Conservation (phyloP, 257 asterid genomes). For the Solanum peruvianum region DNA sequence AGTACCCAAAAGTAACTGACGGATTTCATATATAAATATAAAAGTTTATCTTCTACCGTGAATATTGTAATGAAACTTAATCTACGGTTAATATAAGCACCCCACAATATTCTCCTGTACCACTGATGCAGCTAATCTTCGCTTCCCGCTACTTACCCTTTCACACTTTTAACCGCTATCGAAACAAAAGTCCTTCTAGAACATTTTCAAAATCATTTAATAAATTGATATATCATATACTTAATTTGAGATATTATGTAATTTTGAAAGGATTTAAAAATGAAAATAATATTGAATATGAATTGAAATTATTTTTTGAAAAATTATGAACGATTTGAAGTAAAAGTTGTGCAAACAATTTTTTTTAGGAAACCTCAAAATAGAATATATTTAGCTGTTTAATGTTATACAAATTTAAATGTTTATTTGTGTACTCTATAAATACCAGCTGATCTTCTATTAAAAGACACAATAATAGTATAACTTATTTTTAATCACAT, state of each 20-base stretch:
- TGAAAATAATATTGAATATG: too few species aligned
- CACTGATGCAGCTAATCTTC: not conserved
- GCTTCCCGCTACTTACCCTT: not conserved
- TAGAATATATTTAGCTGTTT: not conserved
- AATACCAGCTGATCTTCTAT: rapidly evolving
- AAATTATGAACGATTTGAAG: too few species aligned
- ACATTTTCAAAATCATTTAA: too few species aligned
- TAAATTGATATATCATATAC: too few species aligned
- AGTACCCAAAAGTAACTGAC: not conserved
- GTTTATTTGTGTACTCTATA: not conserved
- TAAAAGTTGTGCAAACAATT: too few species aligned
- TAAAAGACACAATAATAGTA: not conserved
- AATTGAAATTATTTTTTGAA: too few species aligned
- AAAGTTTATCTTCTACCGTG: not conserved
- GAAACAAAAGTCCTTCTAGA: not conserved
- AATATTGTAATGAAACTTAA: not conserved
- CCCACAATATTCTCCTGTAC: not conserved
- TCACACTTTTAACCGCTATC: not conserved
- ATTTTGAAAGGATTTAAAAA: too few species aligned
- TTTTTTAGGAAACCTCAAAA: too few species aligned
- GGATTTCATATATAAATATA: not conserved
- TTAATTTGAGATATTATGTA: too few species aligned
- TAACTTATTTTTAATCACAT: not conserved
- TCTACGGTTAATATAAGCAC: not conserved
- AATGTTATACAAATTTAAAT: rapidly evolving